phyloP scores from a whole-genome alignment of 768 basidiomycete species.

The Naganishia randhawae region DNA sequence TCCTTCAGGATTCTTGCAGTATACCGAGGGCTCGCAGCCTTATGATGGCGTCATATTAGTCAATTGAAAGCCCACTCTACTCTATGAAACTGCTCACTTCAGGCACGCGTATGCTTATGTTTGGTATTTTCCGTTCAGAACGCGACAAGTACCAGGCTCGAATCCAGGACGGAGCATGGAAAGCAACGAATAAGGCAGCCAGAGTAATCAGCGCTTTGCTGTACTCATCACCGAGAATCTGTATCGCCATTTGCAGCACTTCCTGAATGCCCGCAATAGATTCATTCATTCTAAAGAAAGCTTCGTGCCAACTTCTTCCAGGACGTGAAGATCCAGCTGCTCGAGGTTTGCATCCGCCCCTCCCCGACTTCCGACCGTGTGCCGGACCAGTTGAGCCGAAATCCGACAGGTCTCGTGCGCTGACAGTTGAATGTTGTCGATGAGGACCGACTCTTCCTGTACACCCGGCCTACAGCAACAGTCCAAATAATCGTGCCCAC shows the following conservation, averaged over 20 bases:
- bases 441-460: too few relatives aligned
- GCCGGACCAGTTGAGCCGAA: slow-evolving; percentile 1
- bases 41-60: neutral
- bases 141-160: slow-evolving; percentile 1
- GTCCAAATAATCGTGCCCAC: neutral
- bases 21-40: neutral
- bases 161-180: slow-evolving; percentile 9
- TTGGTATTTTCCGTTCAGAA: neutral
- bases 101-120: neutral
- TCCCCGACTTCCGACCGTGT: neutral
- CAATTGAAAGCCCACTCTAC: neutral
- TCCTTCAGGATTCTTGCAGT: slow-evolving; percentile 3
- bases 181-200: slow-evolving; percentile 7
- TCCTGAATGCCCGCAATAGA: too few relatives aligned
- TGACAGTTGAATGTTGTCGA: neutral
- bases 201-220: neutral
- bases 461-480: neutral
- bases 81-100: neutral
- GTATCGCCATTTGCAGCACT: neutral
- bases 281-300: too few relatives aligned
- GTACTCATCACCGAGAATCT: slow-evolving; percentile 6
- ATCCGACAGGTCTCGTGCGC: neutral
- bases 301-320: too few relatives aligned
- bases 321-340: too few relatives aligned
- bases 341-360: neutral